Evolutionary conservation across 1,284 basidiomycete genomes (phyloP).

Genomic region (Ceratobasidium theobromae): DNA sequence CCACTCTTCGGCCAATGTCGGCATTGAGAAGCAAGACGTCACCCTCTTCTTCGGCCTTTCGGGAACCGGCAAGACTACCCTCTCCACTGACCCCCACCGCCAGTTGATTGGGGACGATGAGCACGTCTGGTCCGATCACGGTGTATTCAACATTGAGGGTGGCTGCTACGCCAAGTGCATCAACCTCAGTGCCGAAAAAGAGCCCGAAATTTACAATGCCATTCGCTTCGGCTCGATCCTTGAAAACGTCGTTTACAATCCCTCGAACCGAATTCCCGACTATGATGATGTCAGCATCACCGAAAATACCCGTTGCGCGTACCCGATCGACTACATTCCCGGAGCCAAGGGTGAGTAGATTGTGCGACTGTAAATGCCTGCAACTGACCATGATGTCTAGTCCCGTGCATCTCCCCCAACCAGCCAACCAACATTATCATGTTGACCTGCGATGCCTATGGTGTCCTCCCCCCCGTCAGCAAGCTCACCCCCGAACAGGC

Average conservation of each 20-base stretch:
- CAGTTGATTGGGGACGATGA: conserved; percentile 95
- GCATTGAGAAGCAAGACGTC: conserved; percentile 85
- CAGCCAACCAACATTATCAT: conserved; percentile 97
- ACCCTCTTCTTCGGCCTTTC: conserved; percentile 99
- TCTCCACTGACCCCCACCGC: conserved; percentile 90
- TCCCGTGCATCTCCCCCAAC: conserved; percentile 80
- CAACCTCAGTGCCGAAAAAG: conserved; percentile 93
- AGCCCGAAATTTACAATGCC: conserved; percentile 96
- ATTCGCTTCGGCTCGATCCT: conserved; percentile 96
- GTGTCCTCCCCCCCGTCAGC: conserved; percentile 95
- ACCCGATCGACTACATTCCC: conserved; percentile 95
- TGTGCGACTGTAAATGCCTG: not conserved
- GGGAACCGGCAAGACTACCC: conserved; percentile 97
- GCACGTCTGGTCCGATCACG: conserved; percentile 96
- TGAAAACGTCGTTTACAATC: conserved; percentile 99
- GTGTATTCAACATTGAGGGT: conserved; percentile 99
- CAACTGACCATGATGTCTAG: conserved; percentile 49
- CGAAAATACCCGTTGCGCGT: conserved; percentile 98
- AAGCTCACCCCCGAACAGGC: conserved; percentile 93
- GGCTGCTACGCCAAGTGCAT: conserved; percentile 99
- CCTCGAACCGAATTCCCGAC: conserved; percentile 81
- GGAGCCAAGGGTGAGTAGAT: conserved; percentile 58
- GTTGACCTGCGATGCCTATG: conserved; percentile 97
- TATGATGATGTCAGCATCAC: conserved; percentile 97
- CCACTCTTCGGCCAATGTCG: conserved; percentile 99